Evolutionary conservation across 192 early-diverging fungal species (phyloP).

Genomic region (Entomortierella parvispora): DNA sequence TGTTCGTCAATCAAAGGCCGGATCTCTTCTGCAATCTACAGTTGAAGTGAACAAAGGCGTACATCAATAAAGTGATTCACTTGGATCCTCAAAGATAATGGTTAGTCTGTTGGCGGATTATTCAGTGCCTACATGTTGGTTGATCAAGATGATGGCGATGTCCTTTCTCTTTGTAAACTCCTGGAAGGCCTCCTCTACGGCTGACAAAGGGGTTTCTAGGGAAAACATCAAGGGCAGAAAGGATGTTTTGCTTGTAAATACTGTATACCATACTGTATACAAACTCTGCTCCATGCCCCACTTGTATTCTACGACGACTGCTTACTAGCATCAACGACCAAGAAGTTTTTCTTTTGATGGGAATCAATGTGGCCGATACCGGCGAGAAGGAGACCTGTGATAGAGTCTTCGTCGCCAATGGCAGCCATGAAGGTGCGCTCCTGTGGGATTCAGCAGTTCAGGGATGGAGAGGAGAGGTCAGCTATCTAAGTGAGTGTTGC

Average conservation of each 20-base stretch:
- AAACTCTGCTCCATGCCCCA: no score
- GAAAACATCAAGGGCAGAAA: neutral
- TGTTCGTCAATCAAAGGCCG: slow-evolving; percentile 91
- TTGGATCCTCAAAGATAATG: no score
- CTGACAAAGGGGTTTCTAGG: slow-evolving; percentile 74
- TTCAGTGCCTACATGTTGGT: slow-evolving; percentile 81
- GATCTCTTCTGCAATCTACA: slow-evolving; percentile 92
- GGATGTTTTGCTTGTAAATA: neutral
- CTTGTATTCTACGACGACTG: no score
- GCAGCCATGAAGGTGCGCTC: slow-evolving; percentile 72
- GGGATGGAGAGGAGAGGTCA: no score
- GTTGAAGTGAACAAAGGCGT: no score
- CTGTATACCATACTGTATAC: no score
- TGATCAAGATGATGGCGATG: slow-evolving; percentile 98
- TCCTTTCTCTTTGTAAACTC: slow-evolving; percentile 94
- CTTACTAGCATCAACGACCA: slow-evolving; percentile 94
- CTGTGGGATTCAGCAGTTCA: slow-evolving; percentile 13
- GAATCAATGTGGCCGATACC: slow-evolving; percentile 96
- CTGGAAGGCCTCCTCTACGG: slow-evolving; percentile 83
- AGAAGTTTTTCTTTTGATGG: slow-evolving; percentile 94
- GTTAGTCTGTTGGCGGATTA: no score
- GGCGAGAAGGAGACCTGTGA: slow-evolving; percentile 97
- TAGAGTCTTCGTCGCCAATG: slow-evolving; percentile 84
- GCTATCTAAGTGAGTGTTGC: no score
- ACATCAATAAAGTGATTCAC: no score